phyloP scores from a whole-genome alignment of 2,329 filamentous ascomycete genomes.

The Scytalidium lignicola region DNA sequence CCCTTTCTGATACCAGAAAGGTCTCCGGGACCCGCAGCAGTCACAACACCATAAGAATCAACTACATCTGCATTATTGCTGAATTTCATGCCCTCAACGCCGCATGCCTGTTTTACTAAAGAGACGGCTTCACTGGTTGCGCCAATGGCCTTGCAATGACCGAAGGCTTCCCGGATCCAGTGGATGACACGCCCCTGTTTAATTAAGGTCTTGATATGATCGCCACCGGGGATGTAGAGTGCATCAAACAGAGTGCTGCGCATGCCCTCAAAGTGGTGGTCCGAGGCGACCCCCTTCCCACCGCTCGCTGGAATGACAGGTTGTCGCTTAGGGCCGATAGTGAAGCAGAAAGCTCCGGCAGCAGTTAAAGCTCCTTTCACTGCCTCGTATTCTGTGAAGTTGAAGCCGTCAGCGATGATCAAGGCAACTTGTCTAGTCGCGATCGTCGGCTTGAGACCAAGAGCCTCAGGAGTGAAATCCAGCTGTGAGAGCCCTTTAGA shows the following conservation, averaged over 20 bases:
- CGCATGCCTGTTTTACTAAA: slow-evolving; percentile 47
- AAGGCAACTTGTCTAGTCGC: slow-evolving; percentile 68
- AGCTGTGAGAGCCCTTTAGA: slow-evolving; percentile 64
- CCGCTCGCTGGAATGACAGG: slow-evolving; percentile 45
- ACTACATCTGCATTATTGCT: slow-evolving; percentile 40
- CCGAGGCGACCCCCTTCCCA: slow-evolving; percentile 53
- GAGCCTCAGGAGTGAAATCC: slow-evolving; percentile 54
- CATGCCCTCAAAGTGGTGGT: slow-evolving; percentile 77
- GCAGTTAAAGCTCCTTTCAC: slow-evolving; percentile 59
- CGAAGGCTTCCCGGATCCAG: slow-evolving; percentile 76
- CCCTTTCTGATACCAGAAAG: slow-evolving; percentile 55
- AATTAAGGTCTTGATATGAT: slow-evolving; percentile 55
- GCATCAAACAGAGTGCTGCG: slow-evolving; percentile 79
- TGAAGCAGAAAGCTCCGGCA: slow-evolving; percentile 61
- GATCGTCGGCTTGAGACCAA: slow-evolving; percentile 53
- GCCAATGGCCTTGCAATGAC: slow-evolving; percentile 74
- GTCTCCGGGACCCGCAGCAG: slow-evolving; percentile 41
- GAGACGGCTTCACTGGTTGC: slow-evolving; percentile 68
- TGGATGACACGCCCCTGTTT: slow-evolving; percentile 69
- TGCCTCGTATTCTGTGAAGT: slow-evolving; percentile 57
- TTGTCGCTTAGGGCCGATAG: slow-evolving; percentile 65
- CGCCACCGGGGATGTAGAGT: slow-evolving; percentile 70
- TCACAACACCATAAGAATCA: slow-evolving; percentile 75
- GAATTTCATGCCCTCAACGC: slow-evolving; percentile 42
- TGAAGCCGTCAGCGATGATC: slow-evolving; percentile 73